Evolutionary conservation across 768 basidiomycete genomes (phyloP).

Genomic region (Daedaleopsis nitida): DNA sequence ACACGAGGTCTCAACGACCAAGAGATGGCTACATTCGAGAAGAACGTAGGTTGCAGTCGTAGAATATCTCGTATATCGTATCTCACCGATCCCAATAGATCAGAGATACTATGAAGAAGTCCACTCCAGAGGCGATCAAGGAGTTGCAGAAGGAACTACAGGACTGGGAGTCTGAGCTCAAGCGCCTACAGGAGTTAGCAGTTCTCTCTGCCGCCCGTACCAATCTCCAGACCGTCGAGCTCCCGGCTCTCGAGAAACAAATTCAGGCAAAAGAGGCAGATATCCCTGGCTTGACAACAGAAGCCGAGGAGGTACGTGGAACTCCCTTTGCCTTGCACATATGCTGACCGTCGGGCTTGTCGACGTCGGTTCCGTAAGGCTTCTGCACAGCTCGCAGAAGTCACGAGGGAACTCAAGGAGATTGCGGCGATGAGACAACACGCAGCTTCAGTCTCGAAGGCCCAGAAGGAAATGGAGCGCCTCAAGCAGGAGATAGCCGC

Average conservation of each 20-base stretch:
- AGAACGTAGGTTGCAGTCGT: constrained; percentile 48
- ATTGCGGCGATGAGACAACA: constrained; percentile 61
- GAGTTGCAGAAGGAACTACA: constrained; percentile 48
- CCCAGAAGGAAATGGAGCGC: constrained; percentile 58
- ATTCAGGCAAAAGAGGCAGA: constrained; percentile 58
- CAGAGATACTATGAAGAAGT: constrained; percentile 59
- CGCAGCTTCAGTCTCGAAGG: constrained; percentile 56
- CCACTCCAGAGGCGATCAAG: constrained; percentile 48
- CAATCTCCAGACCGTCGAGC: constrained; percentile 59
- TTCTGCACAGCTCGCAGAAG: constrained; percentile 47
- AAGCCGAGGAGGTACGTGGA: constrained; percentile 62
- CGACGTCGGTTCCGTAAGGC: constrained; percentile 40
- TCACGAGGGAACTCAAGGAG: constrained; percentile 65
- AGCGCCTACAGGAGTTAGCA: constrained; percentile 56
- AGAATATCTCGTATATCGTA: not conserved
- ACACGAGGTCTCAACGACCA: constrained; percentile 61
- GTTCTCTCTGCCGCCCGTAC: constrained; percentile 57
- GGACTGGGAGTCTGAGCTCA: constrained; percentile 63
- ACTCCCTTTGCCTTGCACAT: not conserved
- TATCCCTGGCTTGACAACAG: constrained; percentile 50
- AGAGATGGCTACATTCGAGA: constrained; percentile 65
- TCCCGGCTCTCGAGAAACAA: constrained; percentile 65
- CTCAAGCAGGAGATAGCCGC: constrained; percentile 61
- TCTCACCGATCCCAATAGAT: constrained; percentile 46
- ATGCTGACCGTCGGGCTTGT: constrained; percentile 4